Evolutionary conservation across 306 rosid species (phyloP), one percentile per base, ranked within the genome.

Genomic region (Vigna angularis): DNA sequence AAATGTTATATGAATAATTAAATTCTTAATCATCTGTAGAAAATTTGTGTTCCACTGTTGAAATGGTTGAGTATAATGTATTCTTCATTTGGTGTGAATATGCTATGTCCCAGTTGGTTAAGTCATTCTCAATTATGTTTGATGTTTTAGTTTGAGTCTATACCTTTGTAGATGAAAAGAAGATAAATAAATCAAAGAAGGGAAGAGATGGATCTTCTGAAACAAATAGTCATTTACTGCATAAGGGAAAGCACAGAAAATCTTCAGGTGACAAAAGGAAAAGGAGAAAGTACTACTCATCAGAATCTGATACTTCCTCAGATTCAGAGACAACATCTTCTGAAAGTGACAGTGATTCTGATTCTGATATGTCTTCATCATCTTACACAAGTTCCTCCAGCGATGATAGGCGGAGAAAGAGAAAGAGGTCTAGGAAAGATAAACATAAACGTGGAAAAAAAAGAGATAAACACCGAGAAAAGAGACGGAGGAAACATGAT

Each of bases 331-430:
- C 50, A 26, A 91, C 91, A 61, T 91, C 97, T 26, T 88, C 98
- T 0, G 98, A 91, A 70, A 82, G 89, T 70, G 96, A 93, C 77
- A 88, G 91, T 87, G 98, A 83, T 85, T 86, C 97, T 55, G 97
- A 95, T 63, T 88, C 93, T 3, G 78, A 83, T 83, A 11, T 72
- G 16, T 95, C 97, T 26, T 88, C 97, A 11, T 92, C 97, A 56
- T 89, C 97, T 74, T 58, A 82, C 69, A 73, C 53, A 56, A 90
- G 98, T 85, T 93, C 96, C 67, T 95, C 98, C 36, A 88, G 93
- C 20, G 97, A 88, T 78, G 99, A 86, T 65, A 86, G 89, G 81
- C 88, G 85, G 61, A 92, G 79, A 83, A 91, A 89, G 89, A 89
- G 97, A 79, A 95, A 87, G 88, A 87, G 88, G 73, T 87, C 88